phyloP scores from a whole-genome alignment of 1,139 yeast species.

The Arxiozyma heterogenica region DNA sequence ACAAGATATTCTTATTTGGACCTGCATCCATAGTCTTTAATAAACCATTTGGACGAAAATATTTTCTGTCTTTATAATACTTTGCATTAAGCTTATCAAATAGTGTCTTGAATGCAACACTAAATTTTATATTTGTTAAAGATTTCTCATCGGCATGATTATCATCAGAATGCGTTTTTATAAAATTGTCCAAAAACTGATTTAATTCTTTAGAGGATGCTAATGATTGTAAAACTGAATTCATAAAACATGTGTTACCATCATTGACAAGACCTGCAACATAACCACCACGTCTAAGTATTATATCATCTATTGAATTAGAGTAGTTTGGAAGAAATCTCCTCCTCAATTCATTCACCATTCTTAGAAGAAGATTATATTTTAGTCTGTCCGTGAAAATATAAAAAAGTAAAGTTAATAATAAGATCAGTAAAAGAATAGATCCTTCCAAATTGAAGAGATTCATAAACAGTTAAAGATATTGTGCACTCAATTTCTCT shows the following conservation, averaged over 20 bases:
- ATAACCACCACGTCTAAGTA: constrained; percentile 48
- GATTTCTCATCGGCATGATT: neutral
- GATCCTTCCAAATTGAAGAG: neutral
- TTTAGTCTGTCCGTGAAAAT: constrained; percentile 1
- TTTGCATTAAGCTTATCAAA: constrained; percentile 46
- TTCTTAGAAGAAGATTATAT: constrained; percentile 2
- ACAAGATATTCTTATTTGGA: constrained; percentile 63
- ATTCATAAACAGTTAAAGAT: constrained; percentile 3
- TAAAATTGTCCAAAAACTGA: constrained; percentile 49
- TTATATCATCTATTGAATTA: constrained; percentile 13
- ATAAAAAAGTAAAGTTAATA: neutral
- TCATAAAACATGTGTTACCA: constrained; percentile 92
- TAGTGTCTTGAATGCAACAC: constrained; percentile 42
- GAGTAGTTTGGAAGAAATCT: constrained; percentile 3
- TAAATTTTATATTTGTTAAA: constrained; percentile 35
- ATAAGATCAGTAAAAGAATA: constrained; percentile 1
- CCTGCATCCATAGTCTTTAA: constrained; percentile 68
- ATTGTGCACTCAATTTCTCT: neutral
- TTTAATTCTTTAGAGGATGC: constrained; percentile 63
- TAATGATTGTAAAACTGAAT: constrained; percentile 73
- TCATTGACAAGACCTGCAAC: constrained; percentile 83
- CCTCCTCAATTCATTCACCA: constrained; percentile 5
- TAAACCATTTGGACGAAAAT: constrained; percentile 57
- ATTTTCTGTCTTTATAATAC: constrained; percentile 42
- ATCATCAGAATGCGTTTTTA: constrained; percentile 19